phyloP scores from a whole-genome alignment of 371 early-diverging fungal species.

The Catenaria anguillulae region DNA sequence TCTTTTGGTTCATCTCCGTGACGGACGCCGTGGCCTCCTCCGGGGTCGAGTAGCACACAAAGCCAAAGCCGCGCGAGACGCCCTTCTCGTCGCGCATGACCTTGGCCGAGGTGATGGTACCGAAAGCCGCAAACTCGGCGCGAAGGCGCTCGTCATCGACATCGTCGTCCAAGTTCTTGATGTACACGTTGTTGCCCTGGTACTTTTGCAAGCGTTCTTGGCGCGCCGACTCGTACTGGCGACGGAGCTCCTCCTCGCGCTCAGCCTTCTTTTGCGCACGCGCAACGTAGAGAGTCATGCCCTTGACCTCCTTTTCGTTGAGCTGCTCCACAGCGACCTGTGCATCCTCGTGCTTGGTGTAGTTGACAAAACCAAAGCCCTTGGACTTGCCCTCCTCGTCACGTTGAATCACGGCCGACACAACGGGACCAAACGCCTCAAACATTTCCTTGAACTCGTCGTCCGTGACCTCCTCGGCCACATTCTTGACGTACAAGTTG shows the following conservation, averaged over 20 bases:
- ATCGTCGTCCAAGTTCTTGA: conserved; percentile 94
- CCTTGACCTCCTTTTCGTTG: conserved; percentile 79
- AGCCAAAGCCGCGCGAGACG: conserved; percentile 69
- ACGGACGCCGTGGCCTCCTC: conserved; percentile 85
- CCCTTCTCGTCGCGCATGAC: conserved; percentile 90
- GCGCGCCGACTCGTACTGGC: conserved; percentile 83
- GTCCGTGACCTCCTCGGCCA: conserved; percentile 69
- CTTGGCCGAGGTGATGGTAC: conserved; percentile 90
- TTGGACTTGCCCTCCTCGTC: conserved; percentile 72
- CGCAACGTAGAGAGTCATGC: conserved; percentile 86
- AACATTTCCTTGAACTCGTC: conserved; percentile 76
- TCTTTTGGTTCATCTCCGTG: conserved; percentile 79
- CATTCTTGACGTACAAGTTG: conserved; percentile 98
- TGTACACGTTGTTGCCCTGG: conserved; percentile 94
- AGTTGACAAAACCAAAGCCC: conserved; percentile 97
- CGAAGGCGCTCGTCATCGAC: conserved; percentile 89
- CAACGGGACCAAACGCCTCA: conserved; percentile 66
- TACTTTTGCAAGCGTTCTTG: conserved; percentile 89
- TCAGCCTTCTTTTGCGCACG: conserved; percentile 98
- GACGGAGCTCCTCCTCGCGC: conserved; percentile 89
- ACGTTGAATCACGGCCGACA: conserved; percentile 56
- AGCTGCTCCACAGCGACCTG: conserved; percentile 79
- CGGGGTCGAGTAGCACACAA: conserved; percentile 79
- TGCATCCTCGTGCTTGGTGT: conserved; percentile 80
- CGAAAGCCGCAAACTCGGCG: conserved; percentile 86